These are phyloP conservation scores for Rhexocercosporidium sp. DNA, from an alignment of 2,329 filamentous ascomycete genomes.

Conservation along the genomic window DNA sequence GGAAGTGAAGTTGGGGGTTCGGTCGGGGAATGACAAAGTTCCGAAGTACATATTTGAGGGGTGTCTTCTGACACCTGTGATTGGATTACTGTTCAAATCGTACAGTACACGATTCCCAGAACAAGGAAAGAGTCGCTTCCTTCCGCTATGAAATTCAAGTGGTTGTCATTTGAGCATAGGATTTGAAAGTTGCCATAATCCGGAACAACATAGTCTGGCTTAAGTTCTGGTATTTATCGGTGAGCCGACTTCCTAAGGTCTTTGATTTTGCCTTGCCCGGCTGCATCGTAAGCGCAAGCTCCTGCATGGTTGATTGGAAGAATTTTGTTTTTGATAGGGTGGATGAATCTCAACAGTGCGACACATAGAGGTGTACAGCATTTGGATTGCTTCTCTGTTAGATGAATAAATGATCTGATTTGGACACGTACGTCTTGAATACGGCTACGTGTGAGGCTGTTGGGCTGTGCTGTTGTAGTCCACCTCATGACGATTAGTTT, in stretches of 20 bases:
- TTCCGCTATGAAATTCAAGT: background rate
- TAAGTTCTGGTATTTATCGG: background rate
- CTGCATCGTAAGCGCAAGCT: background rate
- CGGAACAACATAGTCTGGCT: background rate
- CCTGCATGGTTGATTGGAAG: background rate
- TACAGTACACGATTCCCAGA: background rate
- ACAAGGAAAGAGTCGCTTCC: background rate
- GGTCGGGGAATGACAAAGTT: slow-evolving; percentile 7
- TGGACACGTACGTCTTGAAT: background rate
- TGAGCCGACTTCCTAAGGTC: background rate
- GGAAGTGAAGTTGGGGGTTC: background rate
- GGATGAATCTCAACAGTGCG: background rate
- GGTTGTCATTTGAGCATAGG: background rate
- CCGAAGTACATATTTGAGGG: background rate
- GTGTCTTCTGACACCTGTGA: background rate
- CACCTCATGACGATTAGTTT: background rate
- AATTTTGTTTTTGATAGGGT: background rate
- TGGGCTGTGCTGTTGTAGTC: background rate
- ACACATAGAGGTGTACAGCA: background rate
- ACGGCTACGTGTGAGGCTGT: background rate
- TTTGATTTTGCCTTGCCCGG: background rate
- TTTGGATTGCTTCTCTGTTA: background rate
- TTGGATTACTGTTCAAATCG: background rate
- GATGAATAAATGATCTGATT: slow-evolving; percentile 4
- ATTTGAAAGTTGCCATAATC: background rate